Conservation (phyloP, 208 protist genomes). For the Porcisia hertigi region DNA sequence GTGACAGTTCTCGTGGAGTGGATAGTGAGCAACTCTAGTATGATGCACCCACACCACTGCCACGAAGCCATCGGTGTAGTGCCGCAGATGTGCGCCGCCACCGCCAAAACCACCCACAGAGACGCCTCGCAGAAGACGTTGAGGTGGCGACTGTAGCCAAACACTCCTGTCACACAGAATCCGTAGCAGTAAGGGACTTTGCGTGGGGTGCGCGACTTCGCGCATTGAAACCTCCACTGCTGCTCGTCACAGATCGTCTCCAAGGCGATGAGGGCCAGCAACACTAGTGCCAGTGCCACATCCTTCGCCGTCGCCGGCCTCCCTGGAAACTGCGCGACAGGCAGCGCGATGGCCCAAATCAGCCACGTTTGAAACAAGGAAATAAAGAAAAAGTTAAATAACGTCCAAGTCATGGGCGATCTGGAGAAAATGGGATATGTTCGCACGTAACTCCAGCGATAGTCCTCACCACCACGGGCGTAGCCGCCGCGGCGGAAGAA, state of each 20-base stretch:
- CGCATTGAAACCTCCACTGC: constrained; percentile 71
- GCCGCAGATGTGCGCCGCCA: constrained; percentile 32
- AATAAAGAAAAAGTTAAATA: constrained; percentile 77
- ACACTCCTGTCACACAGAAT: constrained; percentile 73
- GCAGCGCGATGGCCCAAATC: constrained; percentile 78
- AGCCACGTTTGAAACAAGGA: constrained; percentile 68
- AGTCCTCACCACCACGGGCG: constrained; percentile 66
- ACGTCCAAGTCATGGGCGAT: constrained; percentile 40
- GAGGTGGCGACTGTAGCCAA: constrained; percentile 76
- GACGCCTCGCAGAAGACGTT: constrained; percentile 75
- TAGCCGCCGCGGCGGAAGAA: constrained; percentile 77
- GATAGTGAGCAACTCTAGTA: constrained; percentile 42
- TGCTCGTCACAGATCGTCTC: constrained; percentile 73
- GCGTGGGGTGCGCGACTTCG: constrained; percentile 30
- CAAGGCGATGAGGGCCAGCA: constrained; percentile 43
- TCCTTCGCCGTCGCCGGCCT: constrained; percentile 32
- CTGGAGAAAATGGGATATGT: constrained; percentile 38
- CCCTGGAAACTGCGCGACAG: constrained; percentile 46
- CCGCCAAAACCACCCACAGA: constrained; percentile 60
- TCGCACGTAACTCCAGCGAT: constrained; percentile 73
- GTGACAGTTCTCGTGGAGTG: constrained; percentile 64
- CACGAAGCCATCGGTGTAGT: constrained; percentile 32
- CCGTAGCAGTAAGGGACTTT: constrained; percentile 38
- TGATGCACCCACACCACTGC: constrained; percentile 47
- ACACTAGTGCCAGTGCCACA: constrained; percentile 28